phyloP scores from a whole-genome alignment of 1,139 yeast genomes.

The Scheffersomyces stambukii region DNA sequence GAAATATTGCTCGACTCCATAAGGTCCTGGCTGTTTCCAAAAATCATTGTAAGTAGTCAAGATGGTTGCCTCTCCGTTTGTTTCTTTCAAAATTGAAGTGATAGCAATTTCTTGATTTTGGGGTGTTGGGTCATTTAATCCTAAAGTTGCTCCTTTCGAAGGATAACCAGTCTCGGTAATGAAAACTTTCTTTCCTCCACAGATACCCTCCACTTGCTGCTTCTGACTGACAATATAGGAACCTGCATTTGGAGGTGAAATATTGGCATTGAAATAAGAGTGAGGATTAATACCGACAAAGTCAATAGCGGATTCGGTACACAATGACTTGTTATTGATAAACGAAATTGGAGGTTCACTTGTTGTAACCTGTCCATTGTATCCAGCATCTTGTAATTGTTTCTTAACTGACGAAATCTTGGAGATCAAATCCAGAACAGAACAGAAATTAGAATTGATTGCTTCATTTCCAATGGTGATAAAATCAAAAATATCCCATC shows the following conservation, averaged over 20 bases:
- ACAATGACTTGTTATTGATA: conserved; percentile 58
- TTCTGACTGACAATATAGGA: conserved; percentile 64
- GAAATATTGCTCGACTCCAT: conserved; percentile 81
- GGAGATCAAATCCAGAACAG: conserved; percentile 53
- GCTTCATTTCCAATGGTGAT: conserved; percentile 90
- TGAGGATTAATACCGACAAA: conserved; percentile 85
- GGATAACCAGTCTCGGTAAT: conserved; percentile 93
- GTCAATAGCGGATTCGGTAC: conserved; percentile 65
- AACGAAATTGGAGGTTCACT: conserved; percentile 85
- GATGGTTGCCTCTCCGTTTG: conserved; percentile 61
- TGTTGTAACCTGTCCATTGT: conserved; percentile 71
- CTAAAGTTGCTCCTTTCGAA: conserved; percentile 64
- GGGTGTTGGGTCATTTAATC: conserved; percentile 64
- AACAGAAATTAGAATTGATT: conserved; percentile 53
- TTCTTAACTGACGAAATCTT: conserved; percentile 64
- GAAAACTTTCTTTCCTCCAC: conserved; percentile 47
- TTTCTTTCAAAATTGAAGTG: conserved; percentile 49
- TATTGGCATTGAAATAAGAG: conserved; percentile 67
- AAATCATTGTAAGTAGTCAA: conserved; percentile 73
- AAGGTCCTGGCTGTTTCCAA: conserved; percentile 87
- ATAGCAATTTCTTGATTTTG: conserved; percentile 73
- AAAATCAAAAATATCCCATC: conserved; percentile 69
- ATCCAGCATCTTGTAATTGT: conserved; percentile 62
- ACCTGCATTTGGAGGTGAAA: conserved; percentile 68
- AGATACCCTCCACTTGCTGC: conserved; percentile 44